Evolutionary conservation across 768 basidiomycete species (phyloP).

Genomic region (Lactifluus piperatus): DNA sequence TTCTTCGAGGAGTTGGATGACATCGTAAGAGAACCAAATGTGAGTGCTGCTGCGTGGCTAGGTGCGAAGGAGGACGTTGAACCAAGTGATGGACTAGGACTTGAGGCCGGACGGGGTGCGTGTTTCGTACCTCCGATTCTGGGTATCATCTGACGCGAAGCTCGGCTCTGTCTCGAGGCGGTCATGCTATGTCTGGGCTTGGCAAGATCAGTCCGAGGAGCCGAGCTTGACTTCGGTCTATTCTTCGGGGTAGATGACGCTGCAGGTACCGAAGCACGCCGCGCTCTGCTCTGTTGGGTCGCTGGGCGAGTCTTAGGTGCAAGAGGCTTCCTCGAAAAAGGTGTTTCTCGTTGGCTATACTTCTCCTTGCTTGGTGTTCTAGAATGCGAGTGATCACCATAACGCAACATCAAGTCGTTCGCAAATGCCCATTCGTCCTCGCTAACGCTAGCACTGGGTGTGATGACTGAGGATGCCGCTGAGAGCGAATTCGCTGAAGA

Average conservation of each 20-base stretch:
- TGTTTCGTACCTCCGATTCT: not conserved
- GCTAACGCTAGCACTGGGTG: slow-evolving; percentile 13
- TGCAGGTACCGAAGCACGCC: slow-evolving; percentile 9
- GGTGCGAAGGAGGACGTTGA: not conserved
- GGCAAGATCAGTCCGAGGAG: slow-evolving; percentile 5
- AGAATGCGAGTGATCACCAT: slow-evolving; percentile 2
- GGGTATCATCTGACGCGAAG: not conserved
- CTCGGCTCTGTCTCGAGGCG: not conserved
- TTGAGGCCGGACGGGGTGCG: not conserved
- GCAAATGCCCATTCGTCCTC: slow-evolving; percentile 33
- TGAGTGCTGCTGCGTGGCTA: not conserved
- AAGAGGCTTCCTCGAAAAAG: slow-evolving; percentile 6
- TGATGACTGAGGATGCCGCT: slow-evolving; percentile 4
- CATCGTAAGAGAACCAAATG: not conserved
- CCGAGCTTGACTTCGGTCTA: slow-evolving; percentile 10
- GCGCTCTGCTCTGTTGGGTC: not conserved
- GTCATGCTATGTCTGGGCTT: not conserved
- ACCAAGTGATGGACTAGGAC: not conserved
- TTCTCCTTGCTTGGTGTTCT: not conserved
- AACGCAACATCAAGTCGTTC: slow-evolving; percentile 27
- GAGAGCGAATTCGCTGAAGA: slow-evolving; percentile 6
- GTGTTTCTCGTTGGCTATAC: not conserved
- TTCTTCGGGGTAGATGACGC: not conserved
- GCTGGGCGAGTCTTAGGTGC: not conserved
- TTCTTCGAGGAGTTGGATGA: not conserved